These are phyloP conservation scores for Trifolium fragiferum DNA, from an alignment of 306 rosid species.

Conservation along the genomic window DNA sequence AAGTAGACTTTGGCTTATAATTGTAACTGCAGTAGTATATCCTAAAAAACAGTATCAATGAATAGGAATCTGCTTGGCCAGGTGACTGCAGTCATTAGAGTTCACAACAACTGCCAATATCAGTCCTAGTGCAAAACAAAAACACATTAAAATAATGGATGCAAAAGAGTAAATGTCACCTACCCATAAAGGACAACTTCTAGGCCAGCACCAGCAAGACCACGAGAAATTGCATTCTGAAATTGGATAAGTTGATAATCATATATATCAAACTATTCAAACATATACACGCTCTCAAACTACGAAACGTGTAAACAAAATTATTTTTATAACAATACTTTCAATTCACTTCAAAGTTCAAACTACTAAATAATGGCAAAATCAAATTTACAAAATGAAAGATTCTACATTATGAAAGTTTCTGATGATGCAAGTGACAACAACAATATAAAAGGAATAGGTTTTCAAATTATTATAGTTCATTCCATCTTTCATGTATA, in stretches of 20 bases:
- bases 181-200: slow-evolving; percentile 95
- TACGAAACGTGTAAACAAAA: slow-evolving; percentile 20
- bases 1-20: no score
- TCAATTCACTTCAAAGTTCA: slow-evolving; percentile 27
- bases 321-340: slow-evolving; percentile 21
- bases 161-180: slow-evolving; percentile 40
- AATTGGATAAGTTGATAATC: slow-evolving; percentile 44
- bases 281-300: slow-evolving; percentile 11
- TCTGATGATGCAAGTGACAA: neutral
- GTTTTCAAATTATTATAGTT: slow-evolving; percentile 32
- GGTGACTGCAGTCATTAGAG: slow-evolving; percentile 21
- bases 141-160: slow-evolving; percentile 10
- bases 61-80: slow-evolving; percentile 30
- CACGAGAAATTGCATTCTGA: slow-evolving; percentile 89
- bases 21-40: neutral
- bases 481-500: slow-evolving; percentile 19
- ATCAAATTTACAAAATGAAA: slow-evolving; percentile 24
- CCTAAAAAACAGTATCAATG: slow-evolving; percentile 18
- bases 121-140: slow-evolving; percentile 14
- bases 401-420: slow-evolving; percentile 23
- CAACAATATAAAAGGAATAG: slow-evolving; percentile 1
- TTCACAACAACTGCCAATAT: slow-evolving; percentile 20
- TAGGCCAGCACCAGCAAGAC: slow-evolving; percentile 76
- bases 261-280: slow-evolving; percentile 33
- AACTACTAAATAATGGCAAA: slow-evolving; percentile 22